Conservation (phyloP, 2,329 filamentous ascomycete species). For the Botrytis tulipae region DNA sequence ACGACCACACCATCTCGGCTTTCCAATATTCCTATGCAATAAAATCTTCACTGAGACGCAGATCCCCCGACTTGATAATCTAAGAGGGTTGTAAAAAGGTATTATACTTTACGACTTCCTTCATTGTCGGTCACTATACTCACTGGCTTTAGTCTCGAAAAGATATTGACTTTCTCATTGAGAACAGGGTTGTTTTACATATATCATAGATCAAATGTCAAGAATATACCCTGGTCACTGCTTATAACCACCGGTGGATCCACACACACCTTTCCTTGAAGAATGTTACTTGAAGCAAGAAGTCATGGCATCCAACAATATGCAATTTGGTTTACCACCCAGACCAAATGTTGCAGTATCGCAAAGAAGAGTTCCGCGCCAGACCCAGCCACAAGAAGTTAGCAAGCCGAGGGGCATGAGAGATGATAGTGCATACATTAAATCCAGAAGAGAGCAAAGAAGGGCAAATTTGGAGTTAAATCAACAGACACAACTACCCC, state of each 20-base stretch:
- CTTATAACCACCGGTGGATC: conserved; percentile 32
- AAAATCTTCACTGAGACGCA: conserved; percentile 22
- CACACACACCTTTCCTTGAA: conserved; percentile 18
- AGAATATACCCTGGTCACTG: conserved; percentile 23
- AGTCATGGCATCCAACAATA: conserved; percentile 47
- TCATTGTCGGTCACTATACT: neutral
- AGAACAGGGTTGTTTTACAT: neutral
- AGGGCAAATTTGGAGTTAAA: conserved; percentile 23
- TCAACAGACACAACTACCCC: conserved; percentile 30
- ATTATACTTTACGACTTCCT: neutral
- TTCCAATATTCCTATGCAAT: conserved; percentile 20
- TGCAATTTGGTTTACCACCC: conserved; percentile 44
- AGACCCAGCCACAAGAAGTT: conserved; percentile 26
- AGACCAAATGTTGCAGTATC: conserved; percentile 43
- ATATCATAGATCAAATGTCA: conserved; percentile 29
- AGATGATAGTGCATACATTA: conserved; percentile 45
- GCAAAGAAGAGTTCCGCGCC: conserved; percentile 34
- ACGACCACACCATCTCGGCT: conserved; percentile 17
- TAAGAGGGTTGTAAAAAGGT: conserved; percentile 4
- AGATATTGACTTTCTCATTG: neutral
- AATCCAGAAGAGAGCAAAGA: conserved; percentile 29
- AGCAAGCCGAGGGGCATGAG: conserved; percentile 36
- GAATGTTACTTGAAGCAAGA: conserved; percentile 31
- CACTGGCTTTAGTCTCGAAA: neutral
- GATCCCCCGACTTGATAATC: neutral